Evolutionary conservation across 208 protist species (phyloP), one percentile per base, ranked within the genome.

Genomic region (Acanthamoeba comandoni): DNA sequence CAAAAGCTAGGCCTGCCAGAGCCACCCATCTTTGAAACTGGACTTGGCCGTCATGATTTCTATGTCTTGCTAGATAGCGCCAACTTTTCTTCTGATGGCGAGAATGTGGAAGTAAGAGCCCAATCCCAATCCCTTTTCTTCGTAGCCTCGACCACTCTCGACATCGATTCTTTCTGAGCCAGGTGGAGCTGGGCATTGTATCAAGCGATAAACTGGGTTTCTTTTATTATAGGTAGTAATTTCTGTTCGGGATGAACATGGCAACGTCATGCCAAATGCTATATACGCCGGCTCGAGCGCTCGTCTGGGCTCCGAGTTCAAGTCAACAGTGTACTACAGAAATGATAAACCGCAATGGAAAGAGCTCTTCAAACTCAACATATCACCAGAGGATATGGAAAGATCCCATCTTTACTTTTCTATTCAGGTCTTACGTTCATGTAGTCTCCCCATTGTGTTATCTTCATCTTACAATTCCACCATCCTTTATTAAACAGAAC

Each of bases 1-100:
- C 82, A 90, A 22, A 90, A 75, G 82, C 13, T 90, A 7, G 49
- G 17, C 39, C n/a, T 75, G n/a, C 52, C 17, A 48, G 82, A 90
- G 9, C 53, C 69, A 55, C 73, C 35, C 51, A n/a, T 11, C 31
- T 24, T 58, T 51, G 24, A 22, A 19, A 51, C 35, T 26, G 39
- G 5, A 53, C 24, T 29, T 65, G 58, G 49, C 49, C 71, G 71
- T 5, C 70, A 90, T 65, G 82, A 90, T 43, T 22, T 90, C 26
- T 90, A 90, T 65, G 31, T 90, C 24, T 77, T 29, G 22, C 82
- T 90, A 15, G 82, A 90, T 26, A 90, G 82, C 43, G 82, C 82
- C 39, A 22, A 26, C 13, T 48, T 90, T 2, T 19, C 82, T 17
- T 62, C 62, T 15, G 82, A 90, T 64, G 82, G 75, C 9, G 75